Conservation (phyloP, 208 protist species). For the Crithidia expoeki region DNA sequence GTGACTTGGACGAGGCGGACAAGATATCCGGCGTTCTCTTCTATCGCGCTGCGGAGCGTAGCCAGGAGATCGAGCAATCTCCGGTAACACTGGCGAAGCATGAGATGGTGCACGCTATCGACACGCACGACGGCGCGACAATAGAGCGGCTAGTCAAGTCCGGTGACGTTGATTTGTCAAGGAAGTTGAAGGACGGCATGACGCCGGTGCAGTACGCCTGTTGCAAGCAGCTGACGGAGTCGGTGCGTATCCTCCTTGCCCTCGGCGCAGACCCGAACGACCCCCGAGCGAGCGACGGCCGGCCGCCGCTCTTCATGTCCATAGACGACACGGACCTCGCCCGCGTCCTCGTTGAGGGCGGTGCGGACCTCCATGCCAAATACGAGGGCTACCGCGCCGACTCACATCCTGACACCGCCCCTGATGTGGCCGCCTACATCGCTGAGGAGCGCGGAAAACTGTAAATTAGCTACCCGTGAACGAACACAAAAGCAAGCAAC, state of each 20-base stretch:
- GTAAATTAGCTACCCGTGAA: slow-evolving; percentile 26
- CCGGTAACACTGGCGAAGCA: slow-evolving; percentile 61
- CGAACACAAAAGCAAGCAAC: neutral
- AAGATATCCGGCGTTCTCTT: slow-evolving; percentile 81
- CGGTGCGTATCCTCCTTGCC: slow-evolving; percentile 61
- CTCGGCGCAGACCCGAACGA: slow-evolving; percentile 79
- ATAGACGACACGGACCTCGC: slow-evolving; percentile 76
- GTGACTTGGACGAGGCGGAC: slow-evolving; percentile 75
- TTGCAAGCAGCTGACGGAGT: slow-evolving; percentile 58
- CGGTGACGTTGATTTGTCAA: slow-evolving; percentile 61
- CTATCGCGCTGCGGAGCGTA: slow-evolving; percentile 78
- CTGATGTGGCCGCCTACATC: slow-evolving; percentile 58
- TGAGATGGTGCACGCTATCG: slow-evolving; percentile 61
- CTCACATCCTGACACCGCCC: slow-evolving; percentile 78
- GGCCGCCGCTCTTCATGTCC: slow-evolving; percentile 87
- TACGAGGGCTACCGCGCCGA: slow-evolving; percentile 79
- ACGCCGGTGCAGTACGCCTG: slow-evolving; percentile 86
- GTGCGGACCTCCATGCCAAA: slow-evolving; percentile 70
- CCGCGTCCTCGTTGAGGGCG: slow-evolving; percentile 66
- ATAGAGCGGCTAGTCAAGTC: slow-evolving; percentile 52
- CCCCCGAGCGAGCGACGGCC: slow-evolving; percentile 63
- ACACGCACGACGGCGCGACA: slow-evolving; percentile 45
- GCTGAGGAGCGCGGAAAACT: slow-evolving; percentile 39
- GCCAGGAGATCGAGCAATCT: slow-evolving; percentile 57
- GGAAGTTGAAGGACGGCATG: slow-evolving; percentile 71